Base-by-base conservation (phyloP, 805 yeast genomes). In the Cyberlindnera maritima region DNA sequence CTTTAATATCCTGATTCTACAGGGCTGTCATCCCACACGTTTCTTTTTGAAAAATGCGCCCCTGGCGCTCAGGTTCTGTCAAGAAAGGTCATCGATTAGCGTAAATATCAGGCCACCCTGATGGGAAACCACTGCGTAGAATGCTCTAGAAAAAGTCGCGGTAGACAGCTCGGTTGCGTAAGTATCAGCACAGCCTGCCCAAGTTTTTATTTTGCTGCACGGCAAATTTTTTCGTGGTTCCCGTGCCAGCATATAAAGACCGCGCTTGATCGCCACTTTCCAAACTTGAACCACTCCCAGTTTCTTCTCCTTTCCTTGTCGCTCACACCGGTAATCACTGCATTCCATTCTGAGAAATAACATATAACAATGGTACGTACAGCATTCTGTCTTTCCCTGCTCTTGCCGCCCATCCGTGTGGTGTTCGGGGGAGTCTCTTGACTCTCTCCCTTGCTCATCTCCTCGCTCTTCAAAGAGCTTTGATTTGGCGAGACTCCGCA, bases 271-370 rank as follows among this genome's bases (percentile, higher is more conserved):
- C 48, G 45, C 49, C 49, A 37, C 36, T 46, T 49, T 42, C 40
- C 43, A 25, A 19, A 33, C 9, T 36, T 18, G 21, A 36, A 14
- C 25, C 34, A 28, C 28, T 23, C 14, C 15, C 34, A 4, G n/a
- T 46, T 42, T 4, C 7, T 47, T 43, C 45, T 41, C 40, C 18
- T 46, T 50, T 55, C 61, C 39, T 48, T 48, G 62, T 57, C 62
- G 19, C 63, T 64, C 68, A 63, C 67, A 63, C 68, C 68, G 60
- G 64, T 59, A 66, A 65, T 62, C 67, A 61, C 42, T 49, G 65
- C 62, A 61, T 62, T 64, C 68, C 63, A 36, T 55, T 59, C 67
- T 65, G 68, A 61, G 68, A 59, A 57, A 33, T 36, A 37, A 43
- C 17, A 44, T 21, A 49, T 51, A 36, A 47, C 40, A 37, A 37